These are phyloP conservation scores for Fraxinus cuspidata DNA, from an alignment of 257 asterid species.

Conservation along the genomic window DNA sequence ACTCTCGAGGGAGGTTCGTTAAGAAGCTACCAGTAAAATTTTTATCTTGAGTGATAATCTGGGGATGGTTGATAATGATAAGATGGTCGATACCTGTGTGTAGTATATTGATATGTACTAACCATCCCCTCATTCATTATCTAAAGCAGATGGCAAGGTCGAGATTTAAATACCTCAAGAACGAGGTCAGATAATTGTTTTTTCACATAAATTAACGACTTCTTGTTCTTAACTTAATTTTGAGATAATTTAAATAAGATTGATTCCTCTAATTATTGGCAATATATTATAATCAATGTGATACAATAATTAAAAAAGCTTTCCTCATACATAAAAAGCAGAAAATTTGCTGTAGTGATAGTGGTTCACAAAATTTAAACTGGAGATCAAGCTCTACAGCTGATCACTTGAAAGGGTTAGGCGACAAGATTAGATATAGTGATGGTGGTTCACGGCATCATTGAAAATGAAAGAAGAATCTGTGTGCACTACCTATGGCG, in stretches of 20 bases:
- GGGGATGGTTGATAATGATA: too few relatives aligned
- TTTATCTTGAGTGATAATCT: too few relatives aligned
- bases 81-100: background rate
- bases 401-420: background rate
- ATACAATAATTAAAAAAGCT: background rate
- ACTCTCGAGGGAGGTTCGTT: slow-evolving; percentile 94
- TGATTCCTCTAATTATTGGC: too few relatives aligned
- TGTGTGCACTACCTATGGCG: too few relatives aligned
- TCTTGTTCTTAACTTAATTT: background rate
- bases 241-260: too few relatives aligned
- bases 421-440: background rate
- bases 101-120: background rate
- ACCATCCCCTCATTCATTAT: slow-evolving; percentile 15
- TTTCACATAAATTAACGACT: slow-evolving; percentile 10
- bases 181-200: slow-evolving; percentile 32
- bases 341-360: background rate
- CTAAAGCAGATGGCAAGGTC: slow-evolving; percentile 86
- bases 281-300: too few relatives aligned
- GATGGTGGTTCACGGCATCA: background rate
- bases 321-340: background rate
- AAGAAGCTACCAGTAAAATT: too few relatives aligned
- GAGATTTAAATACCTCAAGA: slow-evolving; percentile 63
- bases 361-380: background rate
- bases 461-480: too few relatives aligned
- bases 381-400: background rate